Conservation (phyloP, 192 early-diverging fungal species). For the Umbelopsis sp. region DNA sequence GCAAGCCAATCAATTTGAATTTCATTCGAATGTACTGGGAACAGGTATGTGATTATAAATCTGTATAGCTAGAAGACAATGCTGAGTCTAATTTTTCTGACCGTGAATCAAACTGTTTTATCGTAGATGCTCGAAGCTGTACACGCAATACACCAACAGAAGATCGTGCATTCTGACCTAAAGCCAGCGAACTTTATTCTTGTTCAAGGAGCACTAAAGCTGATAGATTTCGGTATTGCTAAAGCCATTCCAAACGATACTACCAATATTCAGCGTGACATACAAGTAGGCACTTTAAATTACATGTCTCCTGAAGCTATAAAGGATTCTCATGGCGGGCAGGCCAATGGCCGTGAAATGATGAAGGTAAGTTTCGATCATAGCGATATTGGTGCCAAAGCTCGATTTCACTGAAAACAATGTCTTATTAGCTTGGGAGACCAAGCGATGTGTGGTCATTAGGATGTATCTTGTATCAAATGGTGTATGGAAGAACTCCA, state of each 20-base stretch:
- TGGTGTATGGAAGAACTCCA: conserved; percentile 85
- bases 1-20: conserved; percentile 63
- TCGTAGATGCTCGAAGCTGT: conserved; percentile 88
- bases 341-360: conserved; percentile 10
- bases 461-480: conserved; percentile 91
- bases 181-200: conserved; percentile 97
- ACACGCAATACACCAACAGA: conserved; percentile 80
- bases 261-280: conserved; percentile 88
- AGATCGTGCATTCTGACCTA: conserved; percentile 91
- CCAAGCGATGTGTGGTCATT: conserved; percentile 91
- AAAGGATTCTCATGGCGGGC: conserved; percentile 3
- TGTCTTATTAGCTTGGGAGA: conserved; percentile 68
- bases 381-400: neutral
- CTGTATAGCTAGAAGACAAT: neutral
- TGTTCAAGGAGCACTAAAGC: conserved; percentile 81
- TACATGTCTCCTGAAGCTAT: conserved; percentile 95
- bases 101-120: neutral
- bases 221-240: conserved; percentile 99
- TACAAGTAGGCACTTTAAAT: conserved; percentile 87
- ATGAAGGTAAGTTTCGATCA: conserved; percentile 26
- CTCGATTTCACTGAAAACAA: neutral
- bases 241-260: conserved; percentile 92
- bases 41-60: conserved; percentile 51
- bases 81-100: neutral
- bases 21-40: conserved; percentile 86